Evolutionary conservation across 2,329 filamentous ascomycete genomes (phyloP), one percentile per base, ranked within the genome.

Genomic region (Akanthomyces uredinophilus): DNA sequence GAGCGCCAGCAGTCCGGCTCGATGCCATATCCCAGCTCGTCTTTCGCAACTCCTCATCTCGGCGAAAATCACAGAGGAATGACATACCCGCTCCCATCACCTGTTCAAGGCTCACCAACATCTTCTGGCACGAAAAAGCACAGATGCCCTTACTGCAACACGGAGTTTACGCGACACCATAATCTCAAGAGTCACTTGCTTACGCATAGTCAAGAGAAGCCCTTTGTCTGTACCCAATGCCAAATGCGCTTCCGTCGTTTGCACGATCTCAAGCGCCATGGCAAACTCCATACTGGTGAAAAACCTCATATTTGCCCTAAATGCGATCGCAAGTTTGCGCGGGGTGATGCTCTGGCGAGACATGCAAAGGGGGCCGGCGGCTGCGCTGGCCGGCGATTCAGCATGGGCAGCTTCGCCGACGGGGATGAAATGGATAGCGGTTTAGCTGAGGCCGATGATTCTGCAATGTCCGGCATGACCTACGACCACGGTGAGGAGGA

Each of bases 201-300:
- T 72, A 98, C 95, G 0, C 95, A 98, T 75, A 97, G 93, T 70
- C 94, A 99, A 80, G 95, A 99, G 75, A 99, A 99, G 76, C 95
- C 95, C 0, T 99, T 95, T 71, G 86, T 95, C 32, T 99, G 95
- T 72, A 88, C 91, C 65, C 92, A 91, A n/a, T 99, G 95, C 73
- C 86, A 94, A 68, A 91, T 95, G 74, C 87, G 94, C 58, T 99
- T 99, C 75, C 86, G 95, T 61, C 87, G 95, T 66, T 81, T 98
- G 57, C 95, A 99, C 72, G 95, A 99, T 71, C 78, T 99, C 67
- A 99, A 99, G 79, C 87, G 95, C 46, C 95, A 99, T 73, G 92
- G 90, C 66, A 99, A 99, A 77, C 84, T 99, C 24, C 95, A 99
- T 72, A 98, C 94, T 0, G 95, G 95, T 61, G 95, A 99, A 78